phyloP scores from a whole-genome alignment of 1,139 yeast species.

The Tardiomyces blankii region DNA sequence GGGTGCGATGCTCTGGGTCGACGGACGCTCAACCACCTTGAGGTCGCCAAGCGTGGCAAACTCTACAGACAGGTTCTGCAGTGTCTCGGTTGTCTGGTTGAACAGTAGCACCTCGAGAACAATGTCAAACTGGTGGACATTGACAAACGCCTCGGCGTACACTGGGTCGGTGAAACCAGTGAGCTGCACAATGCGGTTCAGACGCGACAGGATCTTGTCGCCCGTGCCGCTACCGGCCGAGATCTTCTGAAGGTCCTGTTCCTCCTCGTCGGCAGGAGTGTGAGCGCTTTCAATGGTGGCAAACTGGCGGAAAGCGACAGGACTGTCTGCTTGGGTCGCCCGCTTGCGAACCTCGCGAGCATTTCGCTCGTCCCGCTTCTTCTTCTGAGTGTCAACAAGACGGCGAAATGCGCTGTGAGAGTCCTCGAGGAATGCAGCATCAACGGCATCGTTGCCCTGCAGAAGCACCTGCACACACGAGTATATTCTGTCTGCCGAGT shows the following conservation, averaged over 20 bases:
- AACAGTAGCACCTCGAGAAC: conserved; percentile 88
- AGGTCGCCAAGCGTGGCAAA: conserved; percentile 95
- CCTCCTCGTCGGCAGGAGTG: conserved; percentile 32
- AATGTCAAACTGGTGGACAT: conserved; percentile 92
- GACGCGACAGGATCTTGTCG: conserved; percentile 43
- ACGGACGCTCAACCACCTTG: conserved; percentile 87
- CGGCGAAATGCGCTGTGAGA: conserved; percentile 70
- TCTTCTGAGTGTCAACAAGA: conserved; percentile 35
- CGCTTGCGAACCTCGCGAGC: conserved; percentile 53
- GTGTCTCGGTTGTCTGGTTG: conserved; percentile 85
- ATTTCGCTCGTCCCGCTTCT: conserved; percentile 41
- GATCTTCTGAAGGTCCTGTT: conserved; percentile 21
- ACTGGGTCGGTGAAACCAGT: conserved; percentile 98
- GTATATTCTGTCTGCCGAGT: conserved; percentile 83
- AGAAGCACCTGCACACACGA: conserved; percentile 71
- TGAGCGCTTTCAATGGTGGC: conserved; percentile 26
- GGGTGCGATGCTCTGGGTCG: conserved; percentile 89
- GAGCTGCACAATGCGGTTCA: conserved; percentile 80
- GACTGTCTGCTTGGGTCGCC: conserved; percentile 77
- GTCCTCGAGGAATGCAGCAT: conserved; percentile 73
- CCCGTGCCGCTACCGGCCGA: background rate
- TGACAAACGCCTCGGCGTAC: conserved; percentile 93
- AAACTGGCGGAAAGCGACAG: conserved; percentile 76
- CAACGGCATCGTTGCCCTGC: conserved; percentile 50
- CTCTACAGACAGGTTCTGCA: conserved; percentile 87